A percentile compares a stretch with the other conserved stretches of the same genome.
Conservation (phyloP, 106 monocot species). For the Dioscorea zingiberensis region DNA sequence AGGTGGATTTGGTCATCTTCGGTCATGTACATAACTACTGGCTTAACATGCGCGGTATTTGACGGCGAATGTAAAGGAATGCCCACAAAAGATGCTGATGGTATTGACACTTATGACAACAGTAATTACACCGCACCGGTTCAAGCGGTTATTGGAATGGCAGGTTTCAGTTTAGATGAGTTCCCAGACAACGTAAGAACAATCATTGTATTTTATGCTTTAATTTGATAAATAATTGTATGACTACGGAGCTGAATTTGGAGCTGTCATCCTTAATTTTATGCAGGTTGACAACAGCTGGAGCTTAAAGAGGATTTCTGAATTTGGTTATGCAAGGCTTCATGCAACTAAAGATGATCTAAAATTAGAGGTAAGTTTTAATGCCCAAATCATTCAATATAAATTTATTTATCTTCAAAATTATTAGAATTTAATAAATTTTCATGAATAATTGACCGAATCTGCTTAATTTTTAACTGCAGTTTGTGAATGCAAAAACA, state of each 20-base stretch:
- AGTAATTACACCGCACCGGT: constrained; percentile 60
- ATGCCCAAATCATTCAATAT: too few relatives aligned
- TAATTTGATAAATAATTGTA: background rate
- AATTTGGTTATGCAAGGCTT: constrained; percentile 58
- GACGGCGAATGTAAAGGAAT: constrained; percentile 36
- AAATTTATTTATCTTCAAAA: background rate
- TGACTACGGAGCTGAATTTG: background rate
- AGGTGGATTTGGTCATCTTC: constrained; percentile 79
- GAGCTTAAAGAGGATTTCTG: constrained; percentile 56
- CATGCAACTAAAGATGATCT: constrained; percentile 41
- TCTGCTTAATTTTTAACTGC: constrained; percentile 28
- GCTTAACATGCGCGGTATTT: constrained; percentile 67
- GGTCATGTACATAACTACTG: constrained; percentile 88
- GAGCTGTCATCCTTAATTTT: background rate
- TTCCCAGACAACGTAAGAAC: constrained; percentile 40
- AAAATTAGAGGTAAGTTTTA: constrained; percentile 54
- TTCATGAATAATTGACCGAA: background rate
- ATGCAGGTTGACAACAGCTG: constrained; percentile 28
- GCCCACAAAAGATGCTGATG: constrained; percentile 48
- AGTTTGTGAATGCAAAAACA: too few relatives aligned
- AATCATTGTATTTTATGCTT: background rate
- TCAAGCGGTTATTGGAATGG: constrained; percentile 67
- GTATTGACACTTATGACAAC: constrained; percentile 52
- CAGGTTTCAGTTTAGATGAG: constrained; percentile 54
- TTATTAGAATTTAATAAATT: background rate